Conservation (phyloP, 352 stramenopile genomes). For the Pythium pyrilobum region DNA sequence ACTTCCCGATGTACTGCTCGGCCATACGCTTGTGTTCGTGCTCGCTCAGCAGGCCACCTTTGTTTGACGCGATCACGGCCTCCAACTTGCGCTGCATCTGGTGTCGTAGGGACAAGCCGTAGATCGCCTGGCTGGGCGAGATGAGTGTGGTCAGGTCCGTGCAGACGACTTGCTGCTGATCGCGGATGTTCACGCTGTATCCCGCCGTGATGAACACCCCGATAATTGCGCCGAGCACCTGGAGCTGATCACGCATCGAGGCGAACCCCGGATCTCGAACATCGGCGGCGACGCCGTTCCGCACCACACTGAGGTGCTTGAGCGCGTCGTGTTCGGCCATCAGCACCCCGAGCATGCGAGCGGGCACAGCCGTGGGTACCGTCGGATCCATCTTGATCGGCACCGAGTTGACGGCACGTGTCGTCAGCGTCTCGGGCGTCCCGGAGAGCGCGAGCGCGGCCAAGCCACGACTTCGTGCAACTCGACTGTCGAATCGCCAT, state of each 20-base stretch:
- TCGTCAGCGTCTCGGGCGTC: neutral
- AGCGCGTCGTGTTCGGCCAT: conserved; percentile 1
- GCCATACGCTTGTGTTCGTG: neutral
- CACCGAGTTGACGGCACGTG: neutral
- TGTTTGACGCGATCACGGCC: neutral
- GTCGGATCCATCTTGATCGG: conserved; percentile 1
- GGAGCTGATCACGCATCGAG: neutral
- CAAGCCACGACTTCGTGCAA: no score
- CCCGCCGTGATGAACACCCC: conserved; percentile 11
- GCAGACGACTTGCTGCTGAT: neutral
- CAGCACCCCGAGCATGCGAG: conserved; percentile 1
- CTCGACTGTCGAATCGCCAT: no score
- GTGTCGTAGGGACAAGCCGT: conserved; percentile 1
- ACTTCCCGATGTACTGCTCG: neutral
- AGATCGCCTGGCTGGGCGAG: neutral
- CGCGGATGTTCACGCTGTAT: neutral
- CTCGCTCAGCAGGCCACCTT: neutral
- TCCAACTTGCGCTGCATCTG: conserved; percentile 1
- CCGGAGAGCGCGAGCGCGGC: neutral
- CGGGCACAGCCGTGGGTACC: neutral
- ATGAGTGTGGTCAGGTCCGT: neutral
- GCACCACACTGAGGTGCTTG: neutral
- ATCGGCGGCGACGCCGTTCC: neutral
- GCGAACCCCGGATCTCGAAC: conserved; percentile 7
- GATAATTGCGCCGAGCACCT: neutral